phyloP scores from a whole-genome alignment of 192 early-diverging fungal species.

The Gigaspora rosea region DNA sequence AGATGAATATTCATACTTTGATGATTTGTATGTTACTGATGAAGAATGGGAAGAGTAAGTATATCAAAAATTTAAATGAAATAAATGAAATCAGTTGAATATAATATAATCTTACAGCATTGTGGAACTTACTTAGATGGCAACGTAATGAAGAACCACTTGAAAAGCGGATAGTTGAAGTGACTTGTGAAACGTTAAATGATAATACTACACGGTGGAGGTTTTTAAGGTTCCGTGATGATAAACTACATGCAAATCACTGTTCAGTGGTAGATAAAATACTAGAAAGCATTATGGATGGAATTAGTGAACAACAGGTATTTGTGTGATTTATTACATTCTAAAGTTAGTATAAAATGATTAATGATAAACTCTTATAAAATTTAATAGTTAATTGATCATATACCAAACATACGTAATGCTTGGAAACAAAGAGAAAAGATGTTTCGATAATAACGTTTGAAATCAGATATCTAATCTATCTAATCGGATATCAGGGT shows the following conservation, averaged over 20 bases:
- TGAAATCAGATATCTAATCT: too few species aligned
- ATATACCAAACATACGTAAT: background rate
- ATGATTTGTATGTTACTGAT: constrained; percentile 54
- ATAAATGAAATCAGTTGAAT: background rate
- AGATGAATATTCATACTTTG: constrained; percentile 46
- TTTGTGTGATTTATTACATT: constrained; percentile 7
- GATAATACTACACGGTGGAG: constrained; percentile 56
- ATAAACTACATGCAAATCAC: constrained; percentile 78
- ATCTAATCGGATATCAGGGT: too few species aligned
- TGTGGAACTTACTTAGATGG: constrained; percentile 23
- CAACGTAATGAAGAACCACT: constrained; percentile 35
- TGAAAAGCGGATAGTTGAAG: constrained; percentile 67
- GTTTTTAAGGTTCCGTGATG: constrained; percentile 78
- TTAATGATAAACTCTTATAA: background rate
- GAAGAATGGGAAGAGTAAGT: constrained; percentile 55
- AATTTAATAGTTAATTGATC: background rate
- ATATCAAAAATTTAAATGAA: background rate
- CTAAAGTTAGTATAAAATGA: background rate
- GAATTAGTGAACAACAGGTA: constrained; percentile 64
- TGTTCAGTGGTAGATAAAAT: constrained; percentile 59
- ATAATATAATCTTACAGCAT: background rate
- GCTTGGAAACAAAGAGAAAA: constrained; percentile 21
- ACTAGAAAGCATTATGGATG: constrained; percentile 70
- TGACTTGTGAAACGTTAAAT: constrained; percentile 55
- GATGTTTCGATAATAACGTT: too few species aligned